Evolutionary conservation across 352 stramenopile species (phyloP), one percentile per base, ranked within the genome.

Genomic region (Phytophthora kernoviae): DNA sequence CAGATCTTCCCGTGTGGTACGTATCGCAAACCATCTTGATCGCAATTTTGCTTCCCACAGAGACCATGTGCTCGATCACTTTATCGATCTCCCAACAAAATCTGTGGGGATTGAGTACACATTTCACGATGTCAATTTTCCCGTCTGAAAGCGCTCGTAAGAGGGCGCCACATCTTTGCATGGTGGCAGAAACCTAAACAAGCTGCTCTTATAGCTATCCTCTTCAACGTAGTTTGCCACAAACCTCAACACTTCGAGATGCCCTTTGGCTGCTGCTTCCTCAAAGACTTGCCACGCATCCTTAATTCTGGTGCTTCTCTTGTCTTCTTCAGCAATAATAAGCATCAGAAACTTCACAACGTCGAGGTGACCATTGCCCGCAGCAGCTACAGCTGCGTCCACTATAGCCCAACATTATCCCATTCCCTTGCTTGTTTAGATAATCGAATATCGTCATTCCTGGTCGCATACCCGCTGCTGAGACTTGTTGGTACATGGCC

Each of bases 331-430:
- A 17, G 7, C 40, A 58, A 26, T 18, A 20, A n/a, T 10, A 12
- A 20, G 26, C 14, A 58, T 18, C 17, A 58, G 7, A 8, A 50
- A 43, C 9, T 58, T 27, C 1, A 58, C 52, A 21, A 58, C 52
- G 17, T 58, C 30, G 1, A 32, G 18, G 24, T 51, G 17, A 1
- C 40, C 30, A 18, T 51, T 58, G 6, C 6, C 34, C 17, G 30
- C 51, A 41, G 51, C 51, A 5, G 39, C 26, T 3, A 58, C 18
- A 6, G 43, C 51, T 15, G 51, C 39, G 15, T 49, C 26, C 6
- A 41, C 26, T 22, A 58, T 18, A 51, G 48, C 14, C 1, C 48
- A n/a, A n/a, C n/a, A n/a, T n/a, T n/a, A n/a, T n/a, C n/a, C n/a
- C n/a, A n/a, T n/a, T n/a, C n/a, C n/a, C n/a, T n/a, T n/a, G n/a